Percentiles rank a stretch among this genome's conserved stretches.
These are phyloP conservation scores for Polytrichum commune DNA, from an alignment of 225 moss, liverwort and hornwort species.

Conservation along the genomic window DNA sequence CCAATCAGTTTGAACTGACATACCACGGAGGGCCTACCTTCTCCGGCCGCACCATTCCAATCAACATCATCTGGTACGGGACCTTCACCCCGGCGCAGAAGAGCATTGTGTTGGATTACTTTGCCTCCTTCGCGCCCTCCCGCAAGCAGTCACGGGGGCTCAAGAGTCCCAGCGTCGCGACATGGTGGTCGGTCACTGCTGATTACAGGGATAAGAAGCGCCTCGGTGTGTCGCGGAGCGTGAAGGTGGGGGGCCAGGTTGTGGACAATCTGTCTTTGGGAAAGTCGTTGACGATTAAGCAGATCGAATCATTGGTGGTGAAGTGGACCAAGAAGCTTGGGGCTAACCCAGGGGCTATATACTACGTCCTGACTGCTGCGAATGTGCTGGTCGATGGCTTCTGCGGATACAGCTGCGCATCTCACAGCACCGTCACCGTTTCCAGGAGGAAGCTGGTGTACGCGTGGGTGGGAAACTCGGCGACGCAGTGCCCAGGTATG, in stretches of 20 bases:
- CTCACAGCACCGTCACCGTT: conserved; percentile 2
- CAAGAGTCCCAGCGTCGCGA: conserved; percentile 18
- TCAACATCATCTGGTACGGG: conserved; percentile 38
- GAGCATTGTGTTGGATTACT: conserved; percentile 23
- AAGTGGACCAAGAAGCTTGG: conserved; percentile 9
- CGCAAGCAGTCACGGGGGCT: neutral
- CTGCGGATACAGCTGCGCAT: conserved; percentile 4
- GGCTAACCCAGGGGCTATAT: neutral
- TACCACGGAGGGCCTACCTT: conserved; percentile 38
- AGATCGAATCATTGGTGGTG: conserved; percentile 29
- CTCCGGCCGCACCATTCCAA: too few species aligned
- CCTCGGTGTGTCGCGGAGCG: conserved; percentile 12
- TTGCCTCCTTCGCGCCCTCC: conserved; percentile 18
- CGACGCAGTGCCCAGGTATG: conserved; percentile 9
- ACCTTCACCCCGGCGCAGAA: conserved; percentile 24
- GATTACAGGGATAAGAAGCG: conserved; percentile 22
- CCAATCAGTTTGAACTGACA: conserved; percentile 1
- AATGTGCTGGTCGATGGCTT: conserved; percentile 13
- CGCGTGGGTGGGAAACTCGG: conserved; percentile 15
- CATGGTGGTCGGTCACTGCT: conserved; percentile 42
- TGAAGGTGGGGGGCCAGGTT: conserved; percentile 16
- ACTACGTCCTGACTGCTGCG: conserved; percentile 4
- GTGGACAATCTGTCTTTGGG: conserved; percentile 19
- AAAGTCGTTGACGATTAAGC: conserved; percentile 26
- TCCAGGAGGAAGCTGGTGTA: conserved; percentile 6